Evolutionary conservation across 352 stramenopile genomes (phyloP), one percentile per base, ranked within the genome.

Genomic region (Thalassiosira sp.): DNA sequence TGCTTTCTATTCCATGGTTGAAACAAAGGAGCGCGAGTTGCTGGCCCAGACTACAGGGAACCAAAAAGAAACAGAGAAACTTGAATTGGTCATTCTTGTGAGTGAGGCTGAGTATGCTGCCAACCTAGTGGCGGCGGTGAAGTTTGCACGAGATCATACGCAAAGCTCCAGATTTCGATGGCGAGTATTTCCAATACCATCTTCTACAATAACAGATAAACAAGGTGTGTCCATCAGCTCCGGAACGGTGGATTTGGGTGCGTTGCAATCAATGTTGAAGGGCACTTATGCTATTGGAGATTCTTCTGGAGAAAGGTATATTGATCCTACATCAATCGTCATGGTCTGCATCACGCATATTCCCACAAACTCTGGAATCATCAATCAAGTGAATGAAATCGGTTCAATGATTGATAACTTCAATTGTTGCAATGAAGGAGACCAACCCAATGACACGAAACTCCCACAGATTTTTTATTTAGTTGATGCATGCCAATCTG

Each of bases 401-500:
- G 84, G 79, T 20, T 8, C 49, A 20, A 54, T 72, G 3, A 82
- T 90, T 43, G 7, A 37, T n/a, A 18, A 59, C 20, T 78, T 76
- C 37, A 88, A 90, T 40, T 11, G 28, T 7, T 11, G 49, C 13
- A 0, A 54, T 18, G 10, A 60, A 24, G 42, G 16, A 15, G 18
- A 52, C 0, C 18, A 13, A 45, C 15, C n/a, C n/a, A n/a, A n/a
- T n/a, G n/a, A n/a, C n/a, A n/a, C n/a, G n/a, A n/a, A 13, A 51
- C 40, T 60, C n/a, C 49, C 49, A 27, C 33, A 65, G 51, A 86
- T 87, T 46, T 66, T 89, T 22, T 94, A 90, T 60, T 57, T 94
- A 13, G 63, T 93, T 3, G 89, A 94, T 77, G 84, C 85, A 15
- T 94, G 89, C 78, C 89, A 94, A 69, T 87, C 77, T n/a, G 70